Conservation (phyloP, 2,329 filamentous ascomycete species). For the Xylariaceae sp. region DNA sequence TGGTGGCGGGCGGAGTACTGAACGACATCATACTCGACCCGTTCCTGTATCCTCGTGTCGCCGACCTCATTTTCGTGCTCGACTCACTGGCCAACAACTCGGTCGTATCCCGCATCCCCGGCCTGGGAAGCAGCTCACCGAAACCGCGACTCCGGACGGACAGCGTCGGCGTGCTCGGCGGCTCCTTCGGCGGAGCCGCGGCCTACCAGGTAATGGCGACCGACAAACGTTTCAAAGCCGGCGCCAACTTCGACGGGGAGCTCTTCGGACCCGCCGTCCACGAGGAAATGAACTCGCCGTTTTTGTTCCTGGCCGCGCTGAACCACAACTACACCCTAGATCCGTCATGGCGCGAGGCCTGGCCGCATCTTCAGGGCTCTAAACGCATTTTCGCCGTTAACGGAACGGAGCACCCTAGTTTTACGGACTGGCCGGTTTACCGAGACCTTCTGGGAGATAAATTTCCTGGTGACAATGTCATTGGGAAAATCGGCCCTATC, state of each 20-base stretch:
- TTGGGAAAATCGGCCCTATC: constrained; percentile 1
- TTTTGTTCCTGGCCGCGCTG: constrained; percentile 9
- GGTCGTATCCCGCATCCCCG: constrained; percentile 11
- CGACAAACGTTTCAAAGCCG: constrained; percentile 15
- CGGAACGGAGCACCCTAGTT: constrained; percentile 10
- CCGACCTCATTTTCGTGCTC: constrained; percentile 15
- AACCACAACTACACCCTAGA: background rate
- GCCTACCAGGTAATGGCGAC: constrained; percentile 6
- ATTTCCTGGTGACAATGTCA: background rate
- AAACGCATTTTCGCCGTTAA: constrained; percentile 13
- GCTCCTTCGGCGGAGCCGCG: constrained; percentile 17
- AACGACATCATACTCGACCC: background rate
- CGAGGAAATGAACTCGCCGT: constrained; percentile 1
- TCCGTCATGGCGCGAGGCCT: background rate
- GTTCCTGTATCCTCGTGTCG: background rate
- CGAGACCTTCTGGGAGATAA: background rate
- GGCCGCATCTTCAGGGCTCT: constrained; percentile 6
- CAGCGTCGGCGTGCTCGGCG: constrained; percentile 8
- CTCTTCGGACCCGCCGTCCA: constrained; percentile 13
- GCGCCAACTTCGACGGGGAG: constrained; percentile 12
- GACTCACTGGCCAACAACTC: constrained; percentile 5
- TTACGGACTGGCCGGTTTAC: constrained; percentile 11
- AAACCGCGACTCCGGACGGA: background rate
- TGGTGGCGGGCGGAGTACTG: background rate
- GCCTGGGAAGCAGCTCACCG: background rate